Percentiles rank a stretch among this genome's conserved stretches.
These are phyloP conservation scores for Euphrasia arctica DNA, from an alignment of 305 asterid species.

Conservation along the genomic window DNA sequence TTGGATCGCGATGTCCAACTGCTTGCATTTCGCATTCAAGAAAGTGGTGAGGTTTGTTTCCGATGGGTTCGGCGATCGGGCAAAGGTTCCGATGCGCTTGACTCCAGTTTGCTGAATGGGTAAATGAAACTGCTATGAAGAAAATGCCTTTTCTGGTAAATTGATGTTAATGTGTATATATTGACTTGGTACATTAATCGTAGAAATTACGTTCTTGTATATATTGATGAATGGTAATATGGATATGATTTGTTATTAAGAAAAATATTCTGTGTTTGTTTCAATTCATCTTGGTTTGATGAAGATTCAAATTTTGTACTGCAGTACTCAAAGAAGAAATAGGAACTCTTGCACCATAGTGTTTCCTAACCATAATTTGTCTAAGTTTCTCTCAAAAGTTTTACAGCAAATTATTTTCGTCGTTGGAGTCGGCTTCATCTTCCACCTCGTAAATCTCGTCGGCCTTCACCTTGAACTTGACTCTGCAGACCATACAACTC, in stretches of 20 bases:
- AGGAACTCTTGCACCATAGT: too few species aligned
- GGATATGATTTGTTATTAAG: not conserved
- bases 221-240: constrained; percentile 16
- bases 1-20: constrained; percentile 79
- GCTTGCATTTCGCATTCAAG: constrained; percentile 78
- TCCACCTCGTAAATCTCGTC: not conserved
- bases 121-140: not conserved
- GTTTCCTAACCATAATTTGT: too few species aligned
- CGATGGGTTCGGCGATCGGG: constrained; percentile 55
- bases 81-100: constrained; percentile 52
- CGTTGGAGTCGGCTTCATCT: not conserved
- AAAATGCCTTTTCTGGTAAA: constrained; percentile 19
- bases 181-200: constrained; percentile 17
- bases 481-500: not conserved
- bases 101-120: constrained; percentile 50
- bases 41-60: constrained; percentile 59
- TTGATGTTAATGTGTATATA: constrained; percentile 47
- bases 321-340: too few species aligned
- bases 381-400: too few species aligned
- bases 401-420: too few species aligned
- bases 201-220: constrained; percentile 20
- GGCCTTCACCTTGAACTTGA: not conserved
- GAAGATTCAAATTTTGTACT: too few species aligned
- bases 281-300: too few species aligned
- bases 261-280: too few species aligned